phyloP scores from a whole-genome alignment of 345 rosid species.

The Linum trigynum region DNA sequence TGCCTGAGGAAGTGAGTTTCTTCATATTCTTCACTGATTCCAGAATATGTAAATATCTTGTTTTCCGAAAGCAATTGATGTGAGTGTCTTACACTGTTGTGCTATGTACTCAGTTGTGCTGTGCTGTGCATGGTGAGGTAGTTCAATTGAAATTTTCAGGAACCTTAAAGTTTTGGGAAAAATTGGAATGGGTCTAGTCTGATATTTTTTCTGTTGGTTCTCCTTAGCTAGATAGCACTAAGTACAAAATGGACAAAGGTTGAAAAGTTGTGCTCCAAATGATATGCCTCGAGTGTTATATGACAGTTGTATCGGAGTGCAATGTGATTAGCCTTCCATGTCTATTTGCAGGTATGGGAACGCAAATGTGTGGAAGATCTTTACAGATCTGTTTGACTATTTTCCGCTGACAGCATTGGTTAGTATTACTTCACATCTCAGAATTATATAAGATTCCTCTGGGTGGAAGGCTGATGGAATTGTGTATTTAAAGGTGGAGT shows the following conservation, averaged over 20 bases:
- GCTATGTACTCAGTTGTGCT: no score
- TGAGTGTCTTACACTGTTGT: no score
- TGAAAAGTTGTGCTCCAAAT: neutral
- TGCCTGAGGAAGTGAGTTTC: slow-evolving; percentile 93
- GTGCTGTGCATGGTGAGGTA: no score
- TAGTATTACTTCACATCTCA: slow-evolving; percentile 24
- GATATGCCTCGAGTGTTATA: neutral
- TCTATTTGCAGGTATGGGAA: slow-evolving; percentile 73
- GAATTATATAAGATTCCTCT: neutral
- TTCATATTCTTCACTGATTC: slow-evolving; percentile 7
- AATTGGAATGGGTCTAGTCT: no score
- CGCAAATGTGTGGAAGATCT: slow-evolving; percentile 87
- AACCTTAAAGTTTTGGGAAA: no score
- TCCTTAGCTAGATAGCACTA: no score
- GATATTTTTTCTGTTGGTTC: no score
- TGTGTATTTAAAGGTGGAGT: slow-evolving; percentile 60
- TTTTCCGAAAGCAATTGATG: neutral
- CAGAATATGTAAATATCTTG: neutral
- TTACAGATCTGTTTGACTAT: slow-evolving; percentile 91
- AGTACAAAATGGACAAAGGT: neutral
- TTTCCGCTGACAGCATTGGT: slow-evolving; percentile 96
- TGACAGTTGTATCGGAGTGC: neutral
- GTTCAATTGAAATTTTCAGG: no score
- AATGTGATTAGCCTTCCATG: slow-evolving; percentile 8
- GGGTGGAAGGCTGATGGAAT: slow-evolving; percentile 7